Percentiles rank a stretch among this genome's conserved stretches.
Conservation (phyloP, 2,329 filamentous ascomycete species). For the Cordyceps pruinosa region DNA sequence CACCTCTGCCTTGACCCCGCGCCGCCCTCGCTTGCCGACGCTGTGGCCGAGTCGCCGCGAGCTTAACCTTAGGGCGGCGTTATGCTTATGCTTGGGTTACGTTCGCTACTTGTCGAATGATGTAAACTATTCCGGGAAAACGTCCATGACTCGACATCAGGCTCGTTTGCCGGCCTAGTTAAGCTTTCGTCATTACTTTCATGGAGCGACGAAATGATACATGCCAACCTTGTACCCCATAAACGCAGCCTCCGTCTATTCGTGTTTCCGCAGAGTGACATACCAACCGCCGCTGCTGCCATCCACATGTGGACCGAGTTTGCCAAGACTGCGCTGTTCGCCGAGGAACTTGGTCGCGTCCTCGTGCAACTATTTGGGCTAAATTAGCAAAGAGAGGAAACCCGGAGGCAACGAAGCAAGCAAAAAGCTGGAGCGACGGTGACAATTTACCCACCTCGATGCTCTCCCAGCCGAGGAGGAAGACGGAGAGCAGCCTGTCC, state of each 20-base stretch:
- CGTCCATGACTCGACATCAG: background rate
- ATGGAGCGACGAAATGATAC: background rate
- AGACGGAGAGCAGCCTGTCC: background rate
- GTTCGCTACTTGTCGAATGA: background rate
- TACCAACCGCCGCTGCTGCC: background rate
- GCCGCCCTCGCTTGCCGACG: background rate
- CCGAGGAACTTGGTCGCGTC: conserved; percentile 1
- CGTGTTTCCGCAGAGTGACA: background rate
- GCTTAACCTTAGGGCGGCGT: background rate
- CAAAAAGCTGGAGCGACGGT: background rate
- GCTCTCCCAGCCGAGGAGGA: conserved; percentile 9
- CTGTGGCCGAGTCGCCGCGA: background rate
- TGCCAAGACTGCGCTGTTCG: background rate
- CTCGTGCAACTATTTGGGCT: background rate
- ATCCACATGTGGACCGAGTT: background rate
- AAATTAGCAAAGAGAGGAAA: background rate
- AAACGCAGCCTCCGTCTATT: background rate
- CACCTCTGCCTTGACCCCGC: background rate
- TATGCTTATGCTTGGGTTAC: background rate
- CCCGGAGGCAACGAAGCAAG: background rate
- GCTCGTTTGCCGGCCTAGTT: background rate
- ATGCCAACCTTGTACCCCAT: background rate
- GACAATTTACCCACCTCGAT: background rate
- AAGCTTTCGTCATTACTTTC: background rate
- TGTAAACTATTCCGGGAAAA: background rate